A percentile compares a stretch with the other conserved stretches of the same genome.
Conservation (phyloP, 139 green algal species). For the Chlamydomonas asymmetrica region DNA sequence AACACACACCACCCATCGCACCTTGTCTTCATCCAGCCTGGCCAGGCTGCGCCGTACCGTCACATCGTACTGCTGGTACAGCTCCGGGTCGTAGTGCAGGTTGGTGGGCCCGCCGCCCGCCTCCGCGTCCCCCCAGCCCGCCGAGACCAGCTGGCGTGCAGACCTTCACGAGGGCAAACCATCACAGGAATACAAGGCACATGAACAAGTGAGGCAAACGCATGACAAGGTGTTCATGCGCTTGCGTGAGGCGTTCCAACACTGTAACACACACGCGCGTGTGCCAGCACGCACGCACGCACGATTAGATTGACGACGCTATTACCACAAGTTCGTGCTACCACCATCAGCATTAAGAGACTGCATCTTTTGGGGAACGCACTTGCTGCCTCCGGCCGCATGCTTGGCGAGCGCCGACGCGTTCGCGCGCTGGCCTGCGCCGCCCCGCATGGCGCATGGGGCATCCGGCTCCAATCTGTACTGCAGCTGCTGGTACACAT, state of each 20-base stretch:
- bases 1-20: too few species aligned
- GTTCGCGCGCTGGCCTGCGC: too few species aligned
- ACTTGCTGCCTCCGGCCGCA: too few species aligned
- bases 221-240: background rate
- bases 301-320: too few species aligned
- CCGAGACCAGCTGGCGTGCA: slow-evolving; percentile 32
- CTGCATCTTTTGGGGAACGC: too few species aligned
- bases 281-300: too few species aligned
- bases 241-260: slow-evolving; percentile 4
- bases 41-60: slow-evolving; percentile 68
- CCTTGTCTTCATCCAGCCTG: slow-evolving; percentile 71
- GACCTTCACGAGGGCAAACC: slow-evolving; percentile 2
- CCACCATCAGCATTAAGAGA: too few species aligned
- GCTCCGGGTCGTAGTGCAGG: slow-evolving; percentile 64
- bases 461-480: slow-evolving; percentile 2
- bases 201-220: too few species aligned
- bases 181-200: background rate
- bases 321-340: too few species aligned
- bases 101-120: slow-evolving; percentile 59
- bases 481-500: slow-evolving; percentile 76
- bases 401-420: too few species aligned
- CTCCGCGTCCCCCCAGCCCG: slow-evolving; percentile 81
- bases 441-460: too few species aligned
- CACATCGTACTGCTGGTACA: slow-evolving; percentile 41
- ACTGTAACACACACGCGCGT: too few species aligned